A percentile compares a stretch with the other conserved stretches of the same genome.
phyloP scores from a whole-genome alignment of 108 stramenopile genomes.

The Cyclostephanos tholiformis region DNA sequence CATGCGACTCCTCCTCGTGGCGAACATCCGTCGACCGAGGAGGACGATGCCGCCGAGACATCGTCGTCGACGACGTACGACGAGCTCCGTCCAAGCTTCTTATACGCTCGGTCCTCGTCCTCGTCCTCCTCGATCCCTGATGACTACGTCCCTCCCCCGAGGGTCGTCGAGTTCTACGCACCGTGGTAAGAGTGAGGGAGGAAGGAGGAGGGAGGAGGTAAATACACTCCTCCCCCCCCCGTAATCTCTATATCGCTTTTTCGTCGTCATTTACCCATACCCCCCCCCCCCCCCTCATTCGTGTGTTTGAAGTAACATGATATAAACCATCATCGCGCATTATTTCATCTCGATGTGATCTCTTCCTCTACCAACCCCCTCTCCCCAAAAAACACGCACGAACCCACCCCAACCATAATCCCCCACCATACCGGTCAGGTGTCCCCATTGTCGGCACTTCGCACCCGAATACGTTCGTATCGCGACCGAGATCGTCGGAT shows the following conservation, averaged over 20 bases:
- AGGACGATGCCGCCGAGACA: not conserved
- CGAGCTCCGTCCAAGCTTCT: conserved; percentile 30
- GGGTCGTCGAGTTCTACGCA: conserved; percentile 51
- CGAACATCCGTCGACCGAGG: not conserved
- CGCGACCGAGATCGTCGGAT: conserved; percentile 41
- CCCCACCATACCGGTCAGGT: conserved; percentile 22
- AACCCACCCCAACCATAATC: no score
- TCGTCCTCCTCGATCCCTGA: no score
- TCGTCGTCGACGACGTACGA: not conserved
- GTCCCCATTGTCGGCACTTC: conserved; percentile 52
- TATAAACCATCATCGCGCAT: no score
- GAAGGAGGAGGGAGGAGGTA: not conserved
- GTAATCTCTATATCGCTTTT: not conserved
- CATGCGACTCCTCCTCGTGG: not conserved
- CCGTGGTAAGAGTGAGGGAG: conserved; percentile 54
- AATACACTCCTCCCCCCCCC: not conserved
- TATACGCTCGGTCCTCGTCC: conserved; percentile 24
- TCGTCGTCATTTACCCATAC: no score
- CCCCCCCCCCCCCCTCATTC: no score
- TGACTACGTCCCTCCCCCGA: conserved; percentile 28
- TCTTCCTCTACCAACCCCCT: no score
- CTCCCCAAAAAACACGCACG: no score
- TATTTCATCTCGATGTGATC: no score
- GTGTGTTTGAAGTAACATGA: no score
- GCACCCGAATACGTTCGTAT: conserved; percentile 55